A percentile compares a stretch with the other conserved stretches of the same genome.
These are phyloP conservation scores for Pseudocohnilembus persalinus DNA, from an alignment of 169 alveolate species.

Conservation along the genomic window DNA sequence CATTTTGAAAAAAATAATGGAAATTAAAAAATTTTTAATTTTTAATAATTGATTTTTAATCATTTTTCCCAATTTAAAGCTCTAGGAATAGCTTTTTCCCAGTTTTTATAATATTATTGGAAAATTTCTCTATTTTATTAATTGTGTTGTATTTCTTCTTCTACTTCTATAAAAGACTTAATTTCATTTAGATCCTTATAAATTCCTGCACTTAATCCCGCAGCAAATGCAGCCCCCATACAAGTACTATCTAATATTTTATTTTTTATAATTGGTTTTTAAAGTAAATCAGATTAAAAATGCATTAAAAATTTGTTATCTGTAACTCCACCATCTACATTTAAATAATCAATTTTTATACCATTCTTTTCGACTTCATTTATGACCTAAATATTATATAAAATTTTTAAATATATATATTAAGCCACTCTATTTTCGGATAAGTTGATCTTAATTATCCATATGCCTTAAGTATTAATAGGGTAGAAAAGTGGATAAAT, in stretches of 20 bases:
- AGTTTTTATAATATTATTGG: not conserved
- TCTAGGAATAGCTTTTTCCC: constrained; percentile 19
- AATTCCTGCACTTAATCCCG: constrained; percentile 13
- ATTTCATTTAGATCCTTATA: constrained; percentile 4
- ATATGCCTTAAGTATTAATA: too few species aligned
- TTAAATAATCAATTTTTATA: constrained; percentile 61
- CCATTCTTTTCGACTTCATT: constrained; percentile 48
- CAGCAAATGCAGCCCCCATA: constrained; percentile 38
- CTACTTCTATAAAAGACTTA: constrained; percentile 3
- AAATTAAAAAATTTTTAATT: too few species aligned
- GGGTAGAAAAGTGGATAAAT: not conserved
- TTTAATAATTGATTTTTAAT: too few species aligned
- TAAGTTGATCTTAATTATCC: too few species aligned
- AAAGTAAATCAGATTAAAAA: constrained; percentile 81
- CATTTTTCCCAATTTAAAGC: constrained; percentile 12
- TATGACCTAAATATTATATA: constrained; percentile 63
- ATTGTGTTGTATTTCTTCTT: constrained; percentile 3
- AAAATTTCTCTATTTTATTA: not conserved
- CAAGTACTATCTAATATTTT: constrained; percentile 33
- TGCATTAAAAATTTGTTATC: constrained; percentile 82
- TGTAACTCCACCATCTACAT: constrained; percentile 93
- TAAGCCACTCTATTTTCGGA: too few species aligned
- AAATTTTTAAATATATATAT: too few species aligned
- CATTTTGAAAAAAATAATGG: too few species aligned
- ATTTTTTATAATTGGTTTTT: constrained; percentile 54